A percentile compares a stretch with the other conserved stretches of the same genome.
Conservation (phyloP, 495 filamentous ascomycete genomes). For the Penicillium simplicissimum region DNA sequence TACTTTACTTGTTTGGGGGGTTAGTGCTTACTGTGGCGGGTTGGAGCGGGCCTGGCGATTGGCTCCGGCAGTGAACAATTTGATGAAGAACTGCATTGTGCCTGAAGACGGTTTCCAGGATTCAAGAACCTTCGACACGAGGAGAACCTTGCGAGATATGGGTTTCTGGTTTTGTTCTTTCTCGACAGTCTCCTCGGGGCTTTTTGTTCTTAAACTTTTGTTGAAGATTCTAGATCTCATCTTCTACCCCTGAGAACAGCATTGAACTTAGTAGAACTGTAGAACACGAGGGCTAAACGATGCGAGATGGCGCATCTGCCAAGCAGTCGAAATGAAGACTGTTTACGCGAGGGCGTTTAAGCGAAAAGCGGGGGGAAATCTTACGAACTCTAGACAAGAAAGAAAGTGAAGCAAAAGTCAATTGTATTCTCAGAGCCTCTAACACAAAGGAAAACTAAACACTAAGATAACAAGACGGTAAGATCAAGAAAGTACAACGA, state of each 20-base stretch:
- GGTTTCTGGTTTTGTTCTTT: too few species aligned
- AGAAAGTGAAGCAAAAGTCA: neutral
- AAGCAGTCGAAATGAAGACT: neutral
- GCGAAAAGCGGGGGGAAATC: neutral
- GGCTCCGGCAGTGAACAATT: neutral
- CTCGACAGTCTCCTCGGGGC: too few species aligned
- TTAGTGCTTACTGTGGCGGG: neutral
- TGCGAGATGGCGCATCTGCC: neutral
- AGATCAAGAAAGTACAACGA: neutral
- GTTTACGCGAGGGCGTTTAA: neutral
- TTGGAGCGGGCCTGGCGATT: neutral
- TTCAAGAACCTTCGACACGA: neutral
- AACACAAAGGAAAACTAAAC: neutral
- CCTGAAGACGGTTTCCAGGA: neutral
- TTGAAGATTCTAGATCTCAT: too few species aligned
- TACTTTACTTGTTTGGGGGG: neutral
- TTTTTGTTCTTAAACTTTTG: too few species aligned
- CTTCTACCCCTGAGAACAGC: neutral
- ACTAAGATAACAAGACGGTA: neutral
- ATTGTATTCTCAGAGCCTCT: neutral
- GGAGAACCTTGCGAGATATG: too few species aligned
- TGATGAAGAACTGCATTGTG: slow-evolving; percentile 1
- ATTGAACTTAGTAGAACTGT: neutral
- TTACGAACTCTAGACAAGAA: neutral
- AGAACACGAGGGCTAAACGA: neutral